Evolutionary conservation across 129 eudicot genomes (phyloP), one percentile per base, ranked within the genome.

Genomic region (Saposhnikovia divaricata): DNA sequence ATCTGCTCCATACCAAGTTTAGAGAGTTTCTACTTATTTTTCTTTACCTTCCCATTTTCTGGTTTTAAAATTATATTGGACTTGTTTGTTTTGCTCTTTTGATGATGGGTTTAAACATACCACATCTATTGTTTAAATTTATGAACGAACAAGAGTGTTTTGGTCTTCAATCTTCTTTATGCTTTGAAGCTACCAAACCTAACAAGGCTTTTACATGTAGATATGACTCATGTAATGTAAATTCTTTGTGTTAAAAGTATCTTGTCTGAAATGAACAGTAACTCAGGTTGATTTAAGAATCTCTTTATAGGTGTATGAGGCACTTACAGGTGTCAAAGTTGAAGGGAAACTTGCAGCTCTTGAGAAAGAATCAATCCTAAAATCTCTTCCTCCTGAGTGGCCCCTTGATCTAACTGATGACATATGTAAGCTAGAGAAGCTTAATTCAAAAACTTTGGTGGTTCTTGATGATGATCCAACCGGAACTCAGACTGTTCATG

Each of bases 381-480:
- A 85, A 79, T 87, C 97, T 81, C 96, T 96, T 83, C 99, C 97
- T 81, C 78, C 95, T 59, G 99, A 96, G 83, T 96, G 98, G 98
- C 87, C 92, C 27, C 63, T 72, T 61, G 93, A 96, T 87, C 96
- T 89, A 51, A 88, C 85, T 53, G 87, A 86, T 69, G 99, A 90
- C 74, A 96, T 96, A 81, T 86, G 84, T 83, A 86, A 38, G 81
- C 85, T 88, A 77, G 89, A 77, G 78, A 81, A 83, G 85, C 86
- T 80, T 66, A 92, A 83, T 69, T 80, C 82, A 40, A 96, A 90
- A 83, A 90, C 93, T 78, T 81, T 96, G 84, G 94, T 96, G 80
- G 99, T 96, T 86, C 87, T 96, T 80, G 99, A 96, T 85, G 99
- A 96, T 86, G 99, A 96, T 88, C 99, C 99, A 83, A 96, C 99